These are phyloP conservation scores for Aspergillus glaucus DNA, from an alignment of 2,329 filamentous ascomycete genomes.

Conservation along the genomic window DNA sequence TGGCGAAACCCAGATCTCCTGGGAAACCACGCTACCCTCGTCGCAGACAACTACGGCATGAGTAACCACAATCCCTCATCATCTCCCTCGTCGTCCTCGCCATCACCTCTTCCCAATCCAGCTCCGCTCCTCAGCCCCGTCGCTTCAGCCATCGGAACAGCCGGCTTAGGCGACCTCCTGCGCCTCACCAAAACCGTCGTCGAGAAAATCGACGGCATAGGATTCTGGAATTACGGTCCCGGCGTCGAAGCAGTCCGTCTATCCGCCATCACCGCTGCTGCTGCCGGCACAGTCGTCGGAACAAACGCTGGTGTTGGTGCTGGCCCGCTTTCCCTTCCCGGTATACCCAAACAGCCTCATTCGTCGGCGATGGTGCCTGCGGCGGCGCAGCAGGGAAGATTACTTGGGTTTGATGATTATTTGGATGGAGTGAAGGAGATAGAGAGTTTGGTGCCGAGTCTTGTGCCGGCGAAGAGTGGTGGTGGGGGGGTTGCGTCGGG, in stretches of 20 bases:
- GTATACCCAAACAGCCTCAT: no score
- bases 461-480: no score
- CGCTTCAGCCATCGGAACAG: conserved; percentile 19
- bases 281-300: no score
- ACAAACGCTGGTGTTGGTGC: no score
- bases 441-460: no score
- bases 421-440: no score
- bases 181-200: conserved; percentile 27
- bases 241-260: background rate
- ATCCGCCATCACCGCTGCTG: background rate
- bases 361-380: no score
- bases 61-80: background rate
- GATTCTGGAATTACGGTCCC: conserved; percentile 21
- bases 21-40: conserved; percentile 16
- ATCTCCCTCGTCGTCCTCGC: background rate
- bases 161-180: conserved; percentile 24
- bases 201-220: conserved; percentile 33
- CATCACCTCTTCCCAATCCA: background rate
- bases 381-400: no score
- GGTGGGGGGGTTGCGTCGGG: background rate
- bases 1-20: conserved; percentile 27
- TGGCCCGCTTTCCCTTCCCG: no score
- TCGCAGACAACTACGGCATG: conserved; percentile 4
- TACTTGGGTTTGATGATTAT: no score
- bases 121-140: conserved; percentile 8